Conservation (phyloP, 2,329 filamentous ascomycete genomes). For the Aspergillus pseudoviridinutans region DNA sequence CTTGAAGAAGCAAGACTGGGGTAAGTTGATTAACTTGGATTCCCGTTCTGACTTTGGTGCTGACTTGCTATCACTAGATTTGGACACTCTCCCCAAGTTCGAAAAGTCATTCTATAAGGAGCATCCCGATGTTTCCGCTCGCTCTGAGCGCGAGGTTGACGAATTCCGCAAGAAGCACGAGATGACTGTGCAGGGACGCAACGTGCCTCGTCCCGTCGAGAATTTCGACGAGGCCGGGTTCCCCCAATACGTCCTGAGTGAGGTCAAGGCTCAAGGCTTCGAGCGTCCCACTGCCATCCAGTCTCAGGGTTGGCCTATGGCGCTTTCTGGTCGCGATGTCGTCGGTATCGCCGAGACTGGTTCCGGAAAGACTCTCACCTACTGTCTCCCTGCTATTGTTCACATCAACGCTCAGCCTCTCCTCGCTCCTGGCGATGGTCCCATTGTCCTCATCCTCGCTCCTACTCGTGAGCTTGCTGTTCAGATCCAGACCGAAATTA, state of each 20-base stretch:
- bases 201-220: conserved; percentile 90
- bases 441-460: conserved; percentile 92
- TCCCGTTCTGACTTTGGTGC: conserved; percentile 11
- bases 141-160: conserved; percentile 75
- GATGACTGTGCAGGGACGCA: conserved; percentile 74
- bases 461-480: conserved; percentile 97
- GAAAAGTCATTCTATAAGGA: conserved; percentile 99
- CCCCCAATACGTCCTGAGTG: conserved; percentile 93
- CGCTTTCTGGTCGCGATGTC: conserved; percentile 93
- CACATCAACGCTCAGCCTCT: conserved; percentile 99
- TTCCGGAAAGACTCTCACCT: conserved; percentile 97
- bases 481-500: conserved; percentile 97
- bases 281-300: conserved; percentile 91
- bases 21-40: conserved; percentile 50
- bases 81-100: conserved; percentile 81
- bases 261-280: conserved; percentile 98
- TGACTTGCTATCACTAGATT: conserved; percentile 54
- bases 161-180: conserved; percentile 81
- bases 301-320: conserved; percentile 99
- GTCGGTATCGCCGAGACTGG: conserved; percentile 99
- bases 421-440: conserved; percentile 88
- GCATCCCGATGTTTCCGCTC: conserved; percentile 69
- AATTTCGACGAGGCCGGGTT: conserved; percentile 98
- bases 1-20: conserved; percentile 85
- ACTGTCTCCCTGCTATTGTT: conserved; percentile 95